A percentile compares a stretch with the other conserved stretches of the same genome.
phyloP scores from a whole-genome alignment of 2,329 filamentous ascomycete genomes.

The Colletotrichum kahawae region DNA sequence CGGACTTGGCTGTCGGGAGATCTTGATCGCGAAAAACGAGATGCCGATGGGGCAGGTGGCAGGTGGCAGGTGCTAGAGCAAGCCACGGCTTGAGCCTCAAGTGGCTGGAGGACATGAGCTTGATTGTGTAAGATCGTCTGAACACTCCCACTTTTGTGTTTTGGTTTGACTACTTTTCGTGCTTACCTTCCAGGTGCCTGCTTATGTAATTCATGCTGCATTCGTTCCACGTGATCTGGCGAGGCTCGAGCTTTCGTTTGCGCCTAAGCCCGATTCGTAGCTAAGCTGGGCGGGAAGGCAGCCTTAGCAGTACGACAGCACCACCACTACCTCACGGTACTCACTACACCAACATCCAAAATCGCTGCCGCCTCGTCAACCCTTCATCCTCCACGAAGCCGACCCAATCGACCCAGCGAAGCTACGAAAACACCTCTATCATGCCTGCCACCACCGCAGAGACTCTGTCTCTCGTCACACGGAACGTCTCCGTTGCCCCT shows the following conservation, averaged over 20 bases:
- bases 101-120: neutral
- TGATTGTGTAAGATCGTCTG: neutral
- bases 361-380: neutral
- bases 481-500: constrained; percentile 95
- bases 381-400: constrained; percentile 4
- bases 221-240: constrained; percentile 9
- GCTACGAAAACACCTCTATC: constrained; percentile 33
- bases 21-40: neutral
- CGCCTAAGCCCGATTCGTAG: constrained; percentile 22
- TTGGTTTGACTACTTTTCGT: neutral
- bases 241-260: constrained; percentile 23
- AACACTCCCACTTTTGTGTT: neutral
- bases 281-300: constrained; percentile 28
- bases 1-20: neutral
- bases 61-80: neutral
- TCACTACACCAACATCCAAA: constrained; percentile 2
- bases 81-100: neutral
- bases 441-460: constrained; percentile 98
- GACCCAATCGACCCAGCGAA: constrained; percentile 21
- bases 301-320: constrained; percentile 28
- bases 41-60: neutral
- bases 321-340: neutral
- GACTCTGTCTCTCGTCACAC: constrained; percentile 91
- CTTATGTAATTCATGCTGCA: neutral
- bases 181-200: neutral